Evolutionary conservation across 1,284 basidiomycete genomes (phyloP), one percentile per base, ranked within the genome.

Genomic region (Cryptococcus wingfieldii): DNA sequence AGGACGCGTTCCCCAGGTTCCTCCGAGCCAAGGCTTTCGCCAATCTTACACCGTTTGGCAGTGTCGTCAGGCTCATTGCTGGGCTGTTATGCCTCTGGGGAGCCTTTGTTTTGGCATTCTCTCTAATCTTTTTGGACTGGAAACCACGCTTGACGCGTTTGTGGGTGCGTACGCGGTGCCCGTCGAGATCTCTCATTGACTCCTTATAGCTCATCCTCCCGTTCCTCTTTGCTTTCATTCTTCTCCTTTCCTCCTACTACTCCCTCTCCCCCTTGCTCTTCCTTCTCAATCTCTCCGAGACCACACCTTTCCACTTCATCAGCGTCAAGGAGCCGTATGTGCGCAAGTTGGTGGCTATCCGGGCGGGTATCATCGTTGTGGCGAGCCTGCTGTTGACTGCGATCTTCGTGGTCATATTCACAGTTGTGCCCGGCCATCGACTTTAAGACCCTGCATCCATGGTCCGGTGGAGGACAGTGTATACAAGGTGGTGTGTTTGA

Each of bases 1-100:
- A 93, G 76, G 93, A 97, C 70, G 89, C 90, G n/a, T 98, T 95
- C 80, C 91, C 92, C 46, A 83, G 93, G 4, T 98, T 98, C 83
- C 79, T 98, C 53, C 84, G 95, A 54, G 86, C 90, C 5, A 98
- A 98, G 78, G 93, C 94, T 9, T 98, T 98, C 71, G 91, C 92
- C 42, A 98, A 98, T 76, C 79, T 98, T 54, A 97, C 94, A 0
- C 92, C 93, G 10, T 83, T 95, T 58, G 89, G 87, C 27, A 86
- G 90, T 2, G 83, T 97, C 47, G 86, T 93, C 13, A 82, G 91
- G 57, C 83, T 96, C 54, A 84, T 91, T 58, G 78, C 86, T 2
- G 96, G 95, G 0, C 80, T 98, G 47, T 79, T 97, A 55, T 82
- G 87, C 25, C 83, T 98, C 10, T 98, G 95, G 95, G 86, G 91